Evolutionary conservation across 306 rosid genomes (phyloP).

Genomic region (Quercus gilva): DNA sequence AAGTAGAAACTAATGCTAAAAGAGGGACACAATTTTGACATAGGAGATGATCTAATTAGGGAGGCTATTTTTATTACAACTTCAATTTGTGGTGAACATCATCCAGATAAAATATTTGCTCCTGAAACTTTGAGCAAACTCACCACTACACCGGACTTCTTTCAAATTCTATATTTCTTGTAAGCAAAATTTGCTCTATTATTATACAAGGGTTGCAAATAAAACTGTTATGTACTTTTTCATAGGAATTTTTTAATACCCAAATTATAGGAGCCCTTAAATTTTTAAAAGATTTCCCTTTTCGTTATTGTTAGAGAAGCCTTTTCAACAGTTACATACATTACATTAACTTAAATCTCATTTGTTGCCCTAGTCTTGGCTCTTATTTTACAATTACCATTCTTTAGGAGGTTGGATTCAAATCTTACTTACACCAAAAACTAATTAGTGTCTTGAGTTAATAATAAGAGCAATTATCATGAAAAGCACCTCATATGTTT

Average conservation of each 20-base stretch:
- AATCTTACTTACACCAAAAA: no score
- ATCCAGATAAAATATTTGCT: slow-evolving; percentile 68
- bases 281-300: neutral
- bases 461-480: no score
- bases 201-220: slow-evolving; percentile 42
- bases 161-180: slow-evolving; percentile 49
- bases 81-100: slow-evolving; percentile 82
- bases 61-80: slow-evolving; percentile 74
- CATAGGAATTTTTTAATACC: slow-evolving; percentile 26
- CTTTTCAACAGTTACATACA: neutral
- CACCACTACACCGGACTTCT: slow-evolving; percentile 48
- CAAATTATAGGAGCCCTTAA: slow-evolving; percentile 16
- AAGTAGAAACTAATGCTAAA: slow-evolving; percentile 83
- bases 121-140: slow-evolving; percentile 75
- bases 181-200: slow-evolving; percentile 37
- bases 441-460: no score
- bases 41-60: slow-evolving; percentile 73
- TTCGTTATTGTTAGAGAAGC: neutral
- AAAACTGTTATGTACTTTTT: slow-evolving; percentile 44
- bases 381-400: no score
- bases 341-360: no score
- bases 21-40: slow-evolving; percentile 68
- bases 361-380: no score
- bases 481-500: no score
- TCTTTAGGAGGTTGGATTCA: no score